Evolutionary conservation across 2,329 filamentous ascomycete species (phyloP), one percentile per base, ranked within the genome.

Genomic region (Cytospora piceae): DNA sequence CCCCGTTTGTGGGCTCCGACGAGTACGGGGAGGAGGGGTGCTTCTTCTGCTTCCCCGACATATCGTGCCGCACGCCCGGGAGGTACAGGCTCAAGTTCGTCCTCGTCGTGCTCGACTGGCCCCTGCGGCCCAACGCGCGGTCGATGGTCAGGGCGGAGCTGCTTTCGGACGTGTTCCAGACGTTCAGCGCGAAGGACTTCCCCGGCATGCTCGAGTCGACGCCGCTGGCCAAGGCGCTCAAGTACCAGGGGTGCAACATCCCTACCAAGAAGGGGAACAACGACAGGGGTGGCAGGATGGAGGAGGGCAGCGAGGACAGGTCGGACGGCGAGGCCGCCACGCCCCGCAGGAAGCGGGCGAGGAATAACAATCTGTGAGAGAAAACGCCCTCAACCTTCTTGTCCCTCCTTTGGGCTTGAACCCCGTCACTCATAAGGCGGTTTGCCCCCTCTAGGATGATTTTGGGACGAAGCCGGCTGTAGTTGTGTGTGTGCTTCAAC

Each of bases 251-350:
- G 4, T 92, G 92, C 72, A 87, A 93, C 58, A 93, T 95, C 68
- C 91, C 91, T 42, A 91, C 94, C 68, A 94, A 94, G 79, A 95
- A 94, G 74, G 92, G 92, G 17, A 93, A 92, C 70, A 93, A 92
- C 70, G 90, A 93, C 66, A 88, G 86, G 76, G 79, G 79, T 67
- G 73, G 66, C 75, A 74, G 63, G 67, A 67, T 42, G 58, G 77
- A 76, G 59, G 72, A 69, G 60, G 42, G 3, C 29, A 76, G 75
- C 17, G 78, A 80, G 14, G 80, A 81, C n/a, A 80, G 78, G 49
- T 80, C 79, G 17, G 80, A 79, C 4, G 80, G 79, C 2, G 81
- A 81, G 22, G 81, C 79, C 3, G 79, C 81, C 2, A 78, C 78
- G 3, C 46, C 49, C 27, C 7, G 42, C n/a, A 59, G 63, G 31